Conservation (phyloP, 208 protist genomes). For the Trypanosomatidae sp. region DNA sequence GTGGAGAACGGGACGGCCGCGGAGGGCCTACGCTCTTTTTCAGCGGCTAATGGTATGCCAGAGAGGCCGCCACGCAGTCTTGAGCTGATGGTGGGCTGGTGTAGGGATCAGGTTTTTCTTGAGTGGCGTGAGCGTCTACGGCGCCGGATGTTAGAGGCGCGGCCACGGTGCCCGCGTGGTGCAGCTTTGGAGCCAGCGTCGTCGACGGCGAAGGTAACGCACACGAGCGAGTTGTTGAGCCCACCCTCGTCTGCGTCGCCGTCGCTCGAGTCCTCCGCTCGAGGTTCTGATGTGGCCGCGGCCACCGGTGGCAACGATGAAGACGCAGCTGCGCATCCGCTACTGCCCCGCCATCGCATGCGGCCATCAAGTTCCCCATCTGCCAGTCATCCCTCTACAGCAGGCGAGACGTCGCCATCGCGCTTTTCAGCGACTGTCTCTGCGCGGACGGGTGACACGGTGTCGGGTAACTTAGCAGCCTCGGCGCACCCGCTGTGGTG, state of each 20-base stretch:
- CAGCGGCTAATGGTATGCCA: neutral
- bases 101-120: constrained; percentile 50
- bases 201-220: neutral
- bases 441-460: neutral
- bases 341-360: constrained; percentile 21
- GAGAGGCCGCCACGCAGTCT: constrained; percentile 7
- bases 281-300: constrained; percentile 16
- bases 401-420: neutral
- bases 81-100: constrained; percentile 45
- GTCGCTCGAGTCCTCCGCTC: constrained; percentile 22
- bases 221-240: neutral
- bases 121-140: constrained; percentile 26
- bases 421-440: neutral
- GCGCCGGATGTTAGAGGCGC: constrained; percentile 16
- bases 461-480: neutral
- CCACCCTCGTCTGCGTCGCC: constrained; percentile 6
- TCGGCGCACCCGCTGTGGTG: neutral
- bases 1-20: constrained; percentile 33
- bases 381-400: neutral
- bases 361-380: neutral
- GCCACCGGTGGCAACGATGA: neutral
- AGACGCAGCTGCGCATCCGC: constrained; percentile 19
- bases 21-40: constrained; percentile 1
- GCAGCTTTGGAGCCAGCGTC: neutral
- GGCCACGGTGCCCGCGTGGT: neutral